phyloP scores from a whole-genome alignment of 108 stramenopile genomes.

The Skeletonema menzelii region DNA sequence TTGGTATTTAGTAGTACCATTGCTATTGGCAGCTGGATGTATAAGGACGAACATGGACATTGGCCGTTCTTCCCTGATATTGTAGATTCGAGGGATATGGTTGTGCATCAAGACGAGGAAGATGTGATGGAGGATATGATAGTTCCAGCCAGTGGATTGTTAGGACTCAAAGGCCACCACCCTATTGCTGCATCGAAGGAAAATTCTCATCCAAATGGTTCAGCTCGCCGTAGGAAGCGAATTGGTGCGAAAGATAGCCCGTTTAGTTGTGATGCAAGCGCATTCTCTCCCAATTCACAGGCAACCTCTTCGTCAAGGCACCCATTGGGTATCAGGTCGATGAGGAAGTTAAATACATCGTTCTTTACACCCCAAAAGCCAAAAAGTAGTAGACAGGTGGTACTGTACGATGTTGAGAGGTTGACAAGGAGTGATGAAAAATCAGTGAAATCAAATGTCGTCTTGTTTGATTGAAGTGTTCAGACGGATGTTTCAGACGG shows the following conservation, averaged over 20 bases:
- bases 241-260: neutral
- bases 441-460: neutral
- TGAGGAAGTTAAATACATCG: conserved; percentile 17
- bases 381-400: conserved; percentile 14
- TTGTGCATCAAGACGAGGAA: conserved; percentile 15
- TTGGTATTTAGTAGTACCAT: conserved; percentile 2
- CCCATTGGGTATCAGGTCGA: conserved; percentile 22
- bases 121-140: conserved; percentile 18
- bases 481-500: neutral
- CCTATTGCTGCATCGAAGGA: conserved; percentile 14
- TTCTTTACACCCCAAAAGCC: conserved; percentile 27
- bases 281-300: neutral
- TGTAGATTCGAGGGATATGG: conserved; percentile 12
- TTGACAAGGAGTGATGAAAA: conserved; percentile 10
- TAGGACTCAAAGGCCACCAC: conserved; percentile 37
- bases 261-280: neutral
- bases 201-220: conserved; percentile 22
- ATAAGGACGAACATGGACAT: conserved; percentile 8
- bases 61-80: neutral
- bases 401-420: conserved; percentile 14
- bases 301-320: conserved; percentile 17
- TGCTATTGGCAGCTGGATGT: conserved; percentile 12
- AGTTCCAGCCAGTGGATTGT: conserved; percentile 13
- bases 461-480: neutral
- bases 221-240: neutral